phyloP scores from a whole-genome alignment of 495 filamentous ascomycete species.

The Tirmania nivea region DNA sequence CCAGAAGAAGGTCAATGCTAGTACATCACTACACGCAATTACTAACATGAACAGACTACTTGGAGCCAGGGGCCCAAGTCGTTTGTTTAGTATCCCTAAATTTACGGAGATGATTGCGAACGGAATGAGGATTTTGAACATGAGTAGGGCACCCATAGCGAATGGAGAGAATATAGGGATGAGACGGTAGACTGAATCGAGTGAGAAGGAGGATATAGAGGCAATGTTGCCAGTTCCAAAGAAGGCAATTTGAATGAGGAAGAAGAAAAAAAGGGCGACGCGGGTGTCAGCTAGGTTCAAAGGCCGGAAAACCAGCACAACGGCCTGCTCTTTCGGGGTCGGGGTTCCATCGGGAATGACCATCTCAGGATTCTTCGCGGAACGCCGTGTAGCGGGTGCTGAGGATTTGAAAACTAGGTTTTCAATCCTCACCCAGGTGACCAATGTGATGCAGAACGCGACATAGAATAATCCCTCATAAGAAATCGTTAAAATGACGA shows the following conservation, averaged over 20 bases:
- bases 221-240: slow-evolving; percentile 96
- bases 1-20: slow-evolving; percentile 96
- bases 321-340: slow-evolving; percentile 18
- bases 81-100: slow-evolving; percentile 75
- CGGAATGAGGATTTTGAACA: slow-evolving; percentile 80
- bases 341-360: slow-evolving; percentile 15
- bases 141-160: slow-evolving; percentile 64
- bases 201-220: slow-evolving; percentile 78
- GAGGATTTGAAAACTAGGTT: slow-evolving; percentile 10
- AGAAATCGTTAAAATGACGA: slow-evolving; percentile 90
- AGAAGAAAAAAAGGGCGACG: slow-evolving; percentile 83
- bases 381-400: slow-evolving; percentile 12
- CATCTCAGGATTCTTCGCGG: slow-evolving; percentile 15
- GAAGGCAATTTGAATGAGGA: slow-evolving; percentile 83
- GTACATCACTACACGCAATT: slow-evolving; percentile 74
- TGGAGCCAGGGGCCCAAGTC: slow-evolving; percentile 48
- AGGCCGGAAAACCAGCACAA: slow-evolving; percentile 36
- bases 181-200: slow-evolving; percentile 72
- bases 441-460: slow-evolving; percentile 58
- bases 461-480: slow-evolving; percentile 97
- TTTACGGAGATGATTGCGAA: slow-evolving; percentile 87
- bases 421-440: slow-evolving; percentile 81
- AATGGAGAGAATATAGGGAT: slow-evolving; percentile 89
- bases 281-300: slow-evolving; percentile 64
- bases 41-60: slow-evolving; percentile 82